Evolutionary conservation across 2,329 filamentous ascomycete genomes (phyloP).

Genomic region (Orbilia blumenaviensis): DNA sequence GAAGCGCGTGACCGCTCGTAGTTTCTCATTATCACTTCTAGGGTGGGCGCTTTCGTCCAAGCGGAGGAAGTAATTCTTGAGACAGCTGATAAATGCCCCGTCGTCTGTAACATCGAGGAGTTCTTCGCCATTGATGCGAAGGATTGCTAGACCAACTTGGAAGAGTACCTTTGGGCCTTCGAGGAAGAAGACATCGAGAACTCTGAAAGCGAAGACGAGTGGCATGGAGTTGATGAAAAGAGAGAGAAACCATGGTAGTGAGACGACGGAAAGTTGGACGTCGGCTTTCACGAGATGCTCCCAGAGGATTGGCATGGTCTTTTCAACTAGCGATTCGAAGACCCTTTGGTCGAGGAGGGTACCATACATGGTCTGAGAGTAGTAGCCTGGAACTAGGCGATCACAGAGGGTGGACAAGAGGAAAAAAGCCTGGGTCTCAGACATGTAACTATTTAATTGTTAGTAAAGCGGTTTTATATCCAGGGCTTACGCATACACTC

Average conservation of each 20-base stretch:
- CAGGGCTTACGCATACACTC: conserved; percentile 59
- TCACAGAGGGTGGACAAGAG: conserved; percentile 91
- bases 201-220: conserved; percentile 93
- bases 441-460: conserved; percentile 76
- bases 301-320: conserved; percentile 98
- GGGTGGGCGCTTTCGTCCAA: conserved; percentile 96
- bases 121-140: conserved; percentile 96
- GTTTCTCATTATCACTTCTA: conserved; percentile 91
- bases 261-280: conserved; percentile 96
- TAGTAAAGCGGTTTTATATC: conserved; percentile 53
- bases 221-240: conserved; percentile 99
- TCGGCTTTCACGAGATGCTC: conserved; percentile 97
- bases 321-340: conserved; percentile 97
- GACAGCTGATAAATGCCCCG: conserved; percentile 92
- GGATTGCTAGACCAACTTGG: conserved; percentile 94
- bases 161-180: conserved; percentile 98
- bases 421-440: conserved; percentile 94
- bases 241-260: conserved; percentile 95
- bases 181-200: conserved; percentile 96
- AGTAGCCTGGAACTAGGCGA: conserved; percentile 91
- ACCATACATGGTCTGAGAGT: conserved; percentile 99
- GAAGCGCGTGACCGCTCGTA: conserved; percentile 91
- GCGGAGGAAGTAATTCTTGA: conserved; percentile 92
- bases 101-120: conserved; percentile 92
- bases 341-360: conserved; percentile 96